These are phyloP conservation scores for Ophiocytium majus DNA, from an alignment of 352 stramenopile species.

Conservation along the genomic window DNA sequence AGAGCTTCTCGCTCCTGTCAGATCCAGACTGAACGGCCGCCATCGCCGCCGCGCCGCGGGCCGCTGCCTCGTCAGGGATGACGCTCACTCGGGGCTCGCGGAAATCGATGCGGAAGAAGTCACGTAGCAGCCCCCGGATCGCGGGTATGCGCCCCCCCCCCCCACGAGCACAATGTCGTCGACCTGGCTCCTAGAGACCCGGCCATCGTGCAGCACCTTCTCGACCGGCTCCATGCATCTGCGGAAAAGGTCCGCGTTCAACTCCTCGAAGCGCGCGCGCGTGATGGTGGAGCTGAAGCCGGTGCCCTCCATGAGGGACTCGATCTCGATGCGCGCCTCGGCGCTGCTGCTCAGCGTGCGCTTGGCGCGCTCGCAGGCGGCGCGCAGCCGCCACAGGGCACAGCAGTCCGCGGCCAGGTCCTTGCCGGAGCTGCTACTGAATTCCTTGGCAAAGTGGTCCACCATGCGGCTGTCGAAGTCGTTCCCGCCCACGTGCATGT, in stretches of 20 bases:
- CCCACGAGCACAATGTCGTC: constrained; percentile 98
- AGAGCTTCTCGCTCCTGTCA: constrained; percentile 78
- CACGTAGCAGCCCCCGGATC: constrained; percentile 89
- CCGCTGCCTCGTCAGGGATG: constrained; percentile 97
- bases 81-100: constrained; percentile 78
- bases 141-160: constrained; percentile 66
- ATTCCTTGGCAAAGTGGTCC: constrained; percentile 84
- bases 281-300: constrained; percentile 90
- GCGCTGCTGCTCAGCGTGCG: constrained; percentile 89
- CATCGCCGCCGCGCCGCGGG: constrained; percentile 95
- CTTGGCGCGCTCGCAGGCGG: constrained; percentile 91
- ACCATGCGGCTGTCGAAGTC: constrained; percentile 92
- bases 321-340: constrained; percentile 93
- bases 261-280: constrained; percentile 93
- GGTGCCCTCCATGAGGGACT: constrained; percentile 90
- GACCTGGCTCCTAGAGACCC: constrained; percentile 91
- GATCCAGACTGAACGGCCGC: constrained; percentile 83
- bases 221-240: constrained; percentile 92
- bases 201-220: constrained; percentile 89
- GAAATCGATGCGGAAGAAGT: constrained; percentile 97
- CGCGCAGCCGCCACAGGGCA: constrained; percentile 83
- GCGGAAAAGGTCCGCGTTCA: constrained; percentile 97
- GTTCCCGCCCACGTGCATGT: constrained; percentile 90
- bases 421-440: constrained; percentile 77
- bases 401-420: constrained; percentile 86